Conservation (phyloP, 257 asterid species). For the Penstemon newberryi region DNA sequence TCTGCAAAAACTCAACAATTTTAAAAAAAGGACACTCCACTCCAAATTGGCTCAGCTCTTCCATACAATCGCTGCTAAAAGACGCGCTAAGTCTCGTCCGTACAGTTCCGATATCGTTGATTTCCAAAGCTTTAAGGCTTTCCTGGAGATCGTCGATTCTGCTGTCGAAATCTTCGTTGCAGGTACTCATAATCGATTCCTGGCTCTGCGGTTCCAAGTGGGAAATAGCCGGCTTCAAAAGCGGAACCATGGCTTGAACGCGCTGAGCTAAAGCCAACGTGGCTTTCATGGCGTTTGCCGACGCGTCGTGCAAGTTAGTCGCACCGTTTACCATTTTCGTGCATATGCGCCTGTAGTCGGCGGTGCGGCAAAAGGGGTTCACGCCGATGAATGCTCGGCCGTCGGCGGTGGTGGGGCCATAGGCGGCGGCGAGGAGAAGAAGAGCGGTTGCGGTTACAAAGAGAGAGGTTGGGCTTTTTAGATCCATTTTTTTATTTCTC, state of each 20-base stretch:
- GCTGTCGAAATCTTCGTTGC: conserved; percentile 29
- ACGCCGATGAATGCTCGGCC: conserved; percentile 34
- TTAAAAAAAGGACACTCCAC: conserved; percentile 21
- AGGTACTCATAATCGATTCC: conserved; percentile 20
- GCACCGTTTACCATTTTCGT: conserved; percentile 41
- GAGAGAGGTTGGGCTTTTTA: conserved; percentile 13
- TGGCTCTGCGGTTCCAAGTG: conserved; percentile 1
- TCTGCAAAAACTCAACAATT: conserved; percentile 16
- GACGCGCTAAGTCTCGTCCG: conserved; percentile 40
- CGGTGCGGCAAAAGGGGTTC: conserved; percentile 45
- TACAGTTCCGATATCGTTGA: conserved; percentile 35
- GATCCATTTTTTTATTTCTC: conserved; percentile 24
- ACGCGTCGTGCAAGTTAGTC: conserved; percentile 34
- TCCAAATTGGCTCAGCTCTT: conserved; percentile 37
- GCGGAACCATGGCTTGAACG: conserved; percentile 18
- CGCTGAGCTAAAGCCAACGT: conserved; percentile 31
- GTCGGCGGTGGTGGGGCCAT: conserved; percentile 15
- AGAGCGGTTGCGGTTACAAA: conserved; percentile 24
- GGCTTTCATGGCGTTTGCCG: conserved; percentile 35
- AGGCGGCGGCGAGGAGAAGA: conserved; percentile 25
- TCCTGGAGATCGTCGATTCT: conserved; percentile 29
- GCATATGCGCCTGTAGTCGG: conserved; percentile 41
- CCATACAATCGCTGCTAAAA: conserved; percentile 31
- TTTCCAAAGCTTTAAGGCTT: conserved; percentile 26
- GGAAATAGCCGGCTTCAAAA: conserved; percentile 22